Conservation (phyloP, 345 rosid genomes). For the Salix purpurea region DNA sequence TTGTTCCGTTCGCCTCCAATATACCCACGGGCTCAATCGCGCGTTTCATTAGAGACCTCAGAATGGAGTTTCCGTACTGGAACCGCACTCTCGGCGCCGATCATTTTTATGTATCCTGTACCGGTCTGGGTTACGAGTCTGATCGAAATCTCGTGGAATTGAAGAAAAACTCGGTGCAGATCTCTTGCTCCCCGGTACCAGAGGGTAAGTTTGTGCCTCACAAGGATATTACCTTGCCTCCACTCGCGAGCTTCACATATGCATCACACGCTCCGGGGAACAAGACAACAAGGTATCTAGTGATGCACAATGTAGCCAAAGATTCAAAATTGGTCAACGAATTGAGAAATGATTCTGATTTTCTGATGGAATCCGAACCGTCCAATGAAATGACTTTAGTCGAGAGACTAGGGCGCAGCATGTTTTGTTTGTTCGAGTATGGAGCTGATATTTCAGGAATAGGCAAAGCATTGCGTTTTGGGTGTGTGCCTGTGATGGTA, state of each 20-base stretch:
- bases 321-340: conserved; percentile 20
- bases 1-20: conserved; percentile 42
- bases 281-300: conserved; percentile 17
- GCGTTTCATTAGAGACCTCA: conserved; percentile 29
- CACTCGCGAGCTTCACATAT: conserved; percentile 9
- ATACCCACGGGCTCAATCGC: conserved; percentile 35
- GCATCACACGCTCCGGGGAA: conserved; percentile 6
- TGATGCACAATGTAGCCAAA: conserved; percentile 24
- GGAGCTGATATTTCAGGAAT: conserved; percentile 37
- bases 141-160: conserved; percentile 53
- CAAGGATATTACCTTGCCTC: conserved; percentile 54
- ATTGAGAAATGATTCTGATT: conserved; percentile 30
- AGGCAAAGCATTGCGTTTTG: conserved; percentile 45
- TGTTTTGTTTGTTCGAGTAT: conserved; percentile 49
- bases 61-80: conserved; percentile 48
- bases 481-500: conserved; percentile 54
- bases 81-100: conserved; percentile 66
- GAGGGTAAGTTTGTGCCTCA: conserved; percentile 44
- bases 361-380: conserved; percentile 45
- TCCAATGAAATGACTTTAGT: conserved; percentile 29
- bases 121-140: conserved; percentile 35
- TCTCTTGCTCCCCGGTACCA: conserved; percentile 50
- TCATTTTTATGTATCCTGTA: conserved; percentile 43
- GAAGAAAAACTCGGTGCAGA: conserved; percentile 60
- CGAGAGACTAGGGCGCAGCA: conserved; percentile 28